Evolutionary conservation across 2,329 filamentous ascomycete genomes (phyloP).

Genomic region (Clarireedia paspali): DNA sequence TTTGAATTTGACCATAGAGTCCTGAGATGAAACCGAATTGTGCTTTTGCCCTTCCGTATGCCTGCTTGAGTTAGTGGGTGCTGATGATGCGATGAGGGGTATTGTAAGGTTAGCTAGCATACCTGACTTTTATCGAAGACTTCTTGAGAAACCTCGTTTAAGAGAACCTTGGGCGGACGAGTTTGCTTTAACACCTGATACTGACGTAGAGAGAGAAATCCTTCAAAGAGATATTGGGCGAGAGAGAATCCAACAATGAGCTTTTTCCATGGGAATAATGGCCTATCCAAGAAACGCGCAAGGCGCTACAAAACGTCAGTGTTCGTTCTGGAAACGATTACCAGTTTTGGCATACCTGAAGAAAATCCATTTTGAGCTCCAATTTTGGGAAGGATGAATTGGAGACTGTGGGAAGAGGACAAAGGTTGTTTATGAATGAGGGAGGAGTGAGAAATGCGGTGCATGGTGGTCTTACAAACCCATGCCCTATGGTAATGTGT

Average conservation of each 20-base stretch:
- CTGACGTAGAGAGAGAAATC: constrained; percentile 81
- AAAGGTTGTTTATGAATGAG: background rate
- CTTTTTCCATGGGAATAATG: constrained; percentile 94
- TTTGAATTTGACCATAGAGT: constrained; percentile 81
- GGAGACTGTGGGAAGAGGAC: background rate
- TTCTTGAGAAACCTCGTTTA: constrained; percentile 79
- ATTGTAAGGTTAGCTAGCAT: constrained; percentile 17
- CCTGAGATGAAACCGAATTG: constrained; percentile 76
- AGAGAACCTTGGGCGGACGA: constrained; percentile 76
- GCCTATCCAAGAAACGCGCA: constrained; percentile 79
- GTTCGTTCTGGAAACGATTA: background rate
- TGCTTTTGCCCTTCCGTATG: constrained; percentile 92
- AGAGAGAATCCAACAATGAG: constrained; percentile 92
- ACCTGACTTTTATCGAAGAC: constrained; percentile 92
- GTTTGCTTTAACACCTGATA: constrained; percentile 78
- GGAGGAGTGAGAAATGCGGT: background rate
- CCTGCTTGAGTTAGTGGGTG: constrained; percentile 36
- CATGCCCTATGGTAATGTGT: background rate
- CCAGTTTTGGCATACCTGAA: constrained; percentile 23
- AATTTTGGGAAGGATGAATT: background rate
- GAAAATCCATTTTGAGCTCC: constrained; percentile 28
- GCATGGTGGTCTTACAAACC: background rate
- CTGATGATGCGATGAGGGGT: constrained; percentile 1
- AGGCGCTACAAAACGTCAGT: constrained; percentile 48
- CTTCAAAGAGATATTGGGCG: constrained; percentile 84